Base-by-base conservation (phyloP, 148 eudicot species). In the Vaccinium myrtillus region DNA sequence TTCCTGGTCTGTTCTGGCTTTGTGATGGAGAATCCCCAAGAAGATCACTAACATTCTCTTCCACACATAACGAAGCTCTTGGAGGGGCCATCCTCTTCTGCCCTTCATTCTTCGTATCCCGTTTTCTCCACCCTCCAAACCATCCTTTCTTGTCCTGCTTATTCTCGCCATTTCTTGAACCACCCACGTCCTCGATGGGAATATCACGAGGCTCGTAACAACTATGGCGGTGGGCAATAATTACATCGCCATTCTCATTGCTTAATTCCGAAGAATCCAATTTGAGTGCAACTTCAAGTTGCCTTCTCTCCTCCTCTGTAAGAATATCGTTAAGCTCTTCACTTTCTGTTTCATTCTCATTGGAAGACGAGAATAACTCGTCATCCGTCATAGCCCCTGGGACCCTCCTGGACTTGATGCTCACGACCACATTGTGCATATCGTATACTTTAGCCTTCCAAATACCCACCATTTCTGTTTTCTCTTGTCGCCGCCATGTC, bases 361-460 rank as follows among this genome's bases (percentile, higher is more conserved):
- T 93, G 77, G 87, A 84, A 51, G 92, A 88, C 32, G 90, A 88
- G 79, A 92, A 90, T 46, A 96, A 90, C 88, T 96, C 98, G 6
- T 96, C 98, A 43, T 94, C 95, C 14, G 89, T 90, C 95, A 94
- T 93, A 76, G 98, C 98, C 84, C 98, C 98, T 1, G 98, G 98
- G 75, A 96, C 98, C 88, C 87, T 84, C 91, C 98, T 92, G 11
- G 98, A 96, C 85, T 93, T 93, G 53, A 96, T 91, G 86, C 98
- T 96, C 53, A 94, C 97, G 54, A 91, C 88, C 84, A 96, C 98
- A 83, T 96, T 94, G 69, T 92, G 95, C 98, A 96, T 94, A 81
- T 96, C 98, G 39, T 94, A 96, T 2, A 96, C 90, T 91, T 94
- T 96, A 56, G 94, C 93, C 88, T 91, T 96, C 98, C 98, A 96